Percentiles rank a stretch among this genome's conserved stretches.
Conservation (phyloP, 1,284 basidiomycete species). For the Golubevia pallescens region DNA sequence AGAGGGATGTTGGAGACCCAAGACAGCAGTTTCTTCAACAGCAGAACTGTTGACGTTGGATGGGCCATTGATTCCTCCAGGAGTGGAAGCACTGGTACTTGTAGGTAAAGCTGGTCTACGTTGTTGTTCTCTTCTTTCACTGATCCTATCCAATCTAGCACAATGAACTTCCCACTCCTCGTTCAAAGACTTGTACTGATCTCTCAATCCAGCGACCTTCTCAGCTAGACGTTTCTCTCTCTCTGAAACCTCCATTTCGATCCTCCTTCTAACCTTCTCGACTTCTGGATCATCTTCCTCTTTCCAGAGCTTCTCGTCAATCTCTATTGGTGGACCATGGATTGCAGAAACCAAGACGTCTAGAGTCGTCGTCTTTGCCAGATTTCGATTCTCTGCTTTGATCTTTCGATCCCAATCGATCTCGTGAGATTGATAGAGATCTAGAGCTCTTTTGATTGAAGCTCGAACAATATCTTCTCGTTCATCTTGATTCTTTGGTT, state of each 20-base stretch:
- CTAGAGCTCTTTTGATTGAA: constrained; percentile 3
- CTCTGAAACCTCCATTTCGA: constrained; percentile 23
- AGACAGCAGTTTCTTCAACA: too few relatives aligned
- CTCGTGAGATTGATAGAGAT: not conserved
- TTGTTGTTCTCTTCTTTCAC: constrained; percentile 32
- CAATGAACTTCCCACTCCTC: constrained; percentile 52
- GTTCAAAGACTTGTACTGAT: constrained; percentile 43
- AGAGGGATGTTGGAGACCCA: too few relatives aligned
- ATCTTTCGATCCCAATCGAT: not conserved
- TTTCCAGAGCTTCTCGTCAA: constrained; percentile 24
- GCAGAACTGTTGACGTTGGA: too few relatives aligned
- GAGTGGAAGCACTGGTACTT: not conserved
- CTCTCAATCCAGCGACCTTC: constrained; percentile 39
- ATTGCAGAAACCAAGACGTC: constrained; percentile 29
- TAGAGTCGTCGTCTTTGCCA: constrained; percentile 26
- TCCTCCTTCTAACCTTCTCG: constrained; percentile 15
- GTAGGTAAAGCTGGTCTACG: constrained; percentile 1
- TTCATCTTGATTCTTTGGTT: constrained; percentile 1
- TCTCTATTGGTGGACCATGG: constrained; percentile 27
- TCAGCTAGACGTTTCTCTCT: constrained; percentile 36
- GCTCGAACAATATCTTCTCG: not conserved
- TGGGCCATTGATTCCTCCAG: too few relatives aligned
- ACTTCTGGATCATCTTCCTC: constrained; percentile 25
- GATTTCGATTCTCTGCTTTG: not conserved
- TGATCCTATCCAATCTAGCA: constrained; percentile 37